Evolutionary conservation across 805 yeast genomes (phyloP).

Genomic region (Hagleromyces aurorensis): DNA sequence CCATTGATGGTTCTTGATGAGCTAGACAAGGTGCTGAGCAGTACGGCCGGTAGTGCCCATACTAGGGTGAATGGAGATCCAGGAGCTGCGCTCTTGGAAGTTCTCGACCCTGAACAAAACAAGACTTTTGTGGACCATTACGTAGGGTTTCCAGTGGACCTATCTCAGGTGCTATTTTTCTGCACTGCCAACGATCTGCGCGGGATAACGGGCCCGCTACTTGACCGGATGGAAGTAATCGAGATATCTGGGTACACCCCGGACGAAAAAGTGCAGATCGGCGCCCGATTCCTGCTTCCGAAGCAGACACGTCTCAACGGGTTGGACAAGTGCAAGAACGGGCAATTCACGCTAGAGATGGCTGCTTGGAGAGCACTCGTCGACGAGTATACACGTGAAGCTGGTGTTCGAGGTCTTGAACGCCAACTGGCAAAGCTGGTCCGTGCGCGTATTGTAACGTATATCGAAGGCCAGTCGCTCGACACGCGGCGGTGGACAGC

Average conservation of each 20-base stretch:
- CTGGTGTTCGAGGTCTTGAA: slow-evolving; percentile 80
- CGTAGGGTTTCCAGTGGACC: slow-evolving; percentile 76
- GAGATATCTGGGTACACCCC: slow-evolving; percentile 73
- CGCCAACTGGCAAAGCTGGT: slow-evolving; percentile 69
- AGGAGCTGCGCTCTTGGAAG: slow-evolving; percentile 81
- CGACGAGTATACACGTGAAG: slow-evolving; percentile 67
- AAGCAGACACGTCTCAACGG: slow-evolving; percentile 69
- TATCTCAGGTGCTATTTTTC: slow-evolving; percentile 71
- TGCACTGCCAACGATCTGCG: slow-evolving; percentile 80
- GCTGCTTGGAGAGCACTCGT: slow-evolving; percentile 56
- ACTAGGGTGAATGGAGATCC: slow-evolving; percentile 69
- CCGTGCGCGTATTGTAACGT: slow-evolving; percentile 75
- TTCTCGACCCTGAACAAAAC: slow-evolving; percentile 87
- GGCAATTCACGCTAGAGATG: slow-evolving; percentile 39
- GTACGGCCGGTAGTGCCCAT: slow-evolving; percentile 20
- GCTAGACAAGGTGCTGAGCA: slow-evolving; percentile 63
- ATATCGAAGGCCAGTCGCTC: slow-evolving; percentile 23
- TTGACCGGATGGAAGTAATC: slow-evolving; percentile 79
- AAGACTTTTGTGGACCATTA: slow-evolving; percentile 70
- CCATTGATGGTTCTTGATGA: slow-evolving; percentile 82
- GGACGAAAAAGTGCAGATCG: slow-evolving; percentile 68
- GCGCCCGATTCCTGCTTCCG: slow-evolving; percentile 59
- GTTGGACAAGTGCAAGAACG: slow-evolving; percentile 26
- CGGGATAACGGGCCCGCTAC: slow-evolving; percentile 64
- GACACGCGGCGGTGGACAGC: too few relatives aligned